These are phyloP conservation scores for Yueomyces sinensis DNA, from an alignment of 805 yeast genomes.

Conservation along the genomic window DNA sequence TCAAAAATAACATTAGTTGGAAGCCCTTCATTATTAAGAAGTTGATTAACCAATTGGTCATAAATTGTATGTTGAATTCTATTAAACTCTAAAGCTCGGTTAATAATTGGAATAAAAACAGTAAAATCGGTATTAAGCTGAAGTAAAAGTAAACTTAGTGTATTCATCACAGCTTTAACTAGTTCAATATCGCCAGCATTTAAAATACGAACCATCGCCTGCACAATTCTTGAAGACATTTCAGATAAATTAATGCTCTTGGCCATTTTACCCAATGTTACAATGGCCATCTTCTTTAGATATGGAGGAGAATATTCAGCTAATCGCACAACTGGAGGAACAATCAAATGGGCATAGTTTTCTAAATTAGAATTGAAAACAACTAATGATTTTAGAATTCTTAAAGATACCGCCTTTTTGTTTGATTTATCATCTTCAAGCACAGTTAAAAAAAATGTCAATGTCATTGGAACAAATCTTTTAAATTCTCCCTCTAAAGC, in stretches of 20 bases:
- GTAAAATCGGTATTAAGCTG: slow-evolving; percentile 77
- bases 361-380: slow-evolving; percentile 81
- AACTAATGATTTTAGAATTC: slow-evolving; percentile 71
- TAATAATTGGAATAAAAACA: slow-evolving; percentile 75
- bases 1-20: slow-evolving; percentile 66
- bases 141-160: slow-evolving; percentile 61
- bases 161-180: slow-evolving; percentile 54
- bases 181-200: slow-evolving; percentile 41
- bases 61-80: slow-evolving; percentile 60
- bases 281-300: slow-evolving; percentile 62
- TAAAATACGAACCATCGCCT: slow-evolving; percentile 67
- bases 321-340: slow-evolving; percentile 75
- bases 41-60: slow-evolving; percentile 67
- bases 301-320: slow-evolving; percentile 55
- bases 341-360: slow-evolving; percentile 72
- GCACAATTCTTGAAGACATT: slow-evolving; percentile 82
- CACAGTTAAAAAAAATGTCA: slow-evolving; percentile 63
- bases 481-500: slow-evolving; percentile 91
- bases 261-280: slow-evolving; percentile 71
- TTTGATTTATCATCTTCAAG: slow-evolving; percentile 60
- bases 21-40: slow-evolving; percentile 73
- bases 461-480: slow-evolving; percentile 60
- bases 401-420: slow-evolving; percentile 47
- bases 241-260: slow-evolving; percentile 63
- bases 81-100: slow-evolving; percentile 46